Conservation (phyloP, 345 rosid species). For the rapeseed (Brassica napus) region DNA sequence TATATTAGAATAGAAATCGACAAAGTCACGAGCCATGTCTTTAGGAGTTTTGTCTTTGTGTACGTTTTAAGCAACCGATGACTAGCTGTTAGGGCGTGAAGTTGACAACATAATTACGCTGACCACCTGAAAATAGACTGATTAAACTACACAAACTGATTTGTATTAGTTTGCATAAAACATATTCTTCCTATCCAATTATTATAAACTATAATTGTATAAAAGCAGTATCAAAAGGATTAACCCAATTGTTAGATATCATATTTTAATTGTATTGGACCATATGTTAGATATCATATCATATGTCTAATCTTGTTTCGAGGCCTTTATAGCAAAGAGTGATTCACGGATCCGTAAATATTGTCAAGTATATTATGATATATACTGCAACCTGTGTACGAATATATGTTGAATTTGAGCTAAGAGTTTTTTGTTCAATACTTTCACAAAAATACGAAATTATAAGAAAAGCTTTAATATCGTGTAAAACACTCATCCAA, state of each 20-base stretch:
- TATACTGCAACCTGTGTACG: not conserved
- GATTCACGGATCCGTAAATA: not conserved
- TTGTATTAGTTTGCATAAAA: not conserved
- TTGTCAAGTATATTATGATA: not conserved
- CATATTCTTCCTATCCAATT: not conserved
- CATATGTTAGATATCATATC: not conserved
- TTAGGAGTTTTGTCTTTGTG: constrained; percentile 34
- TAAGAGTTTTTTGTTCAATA: not conserved
- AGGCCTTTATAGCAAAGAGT: not conserved
- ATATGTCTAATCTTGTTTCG: not conserved
- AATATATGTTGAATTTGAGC: not conserved
- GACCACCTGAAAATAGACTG: not conserved
- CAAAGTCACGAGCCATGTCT: constrained; percentile 41
- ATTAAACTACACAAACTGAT: not conserved
- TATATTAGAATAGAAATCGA: constrained; percentile 14
- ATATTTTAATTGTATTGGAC: not conserved
- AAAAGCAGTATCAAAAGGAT: not conserved
- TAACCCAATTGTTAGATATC: not conserved
- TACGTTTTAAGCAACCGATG: constrained; percentile 36
- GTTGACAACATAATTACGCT: constrained; percentile 35
- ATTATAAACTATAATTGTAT: not conserved
- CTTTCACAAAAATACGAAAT: not conserved
- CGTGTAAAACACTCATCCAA: not conserved
- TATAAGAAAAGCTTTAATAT: not conserved
- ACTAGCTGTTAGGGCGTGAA: constrained; percentile 36